Conservation (phyloP, 176 grass and related monocot species). For the Aegilops longissima region DNA sequence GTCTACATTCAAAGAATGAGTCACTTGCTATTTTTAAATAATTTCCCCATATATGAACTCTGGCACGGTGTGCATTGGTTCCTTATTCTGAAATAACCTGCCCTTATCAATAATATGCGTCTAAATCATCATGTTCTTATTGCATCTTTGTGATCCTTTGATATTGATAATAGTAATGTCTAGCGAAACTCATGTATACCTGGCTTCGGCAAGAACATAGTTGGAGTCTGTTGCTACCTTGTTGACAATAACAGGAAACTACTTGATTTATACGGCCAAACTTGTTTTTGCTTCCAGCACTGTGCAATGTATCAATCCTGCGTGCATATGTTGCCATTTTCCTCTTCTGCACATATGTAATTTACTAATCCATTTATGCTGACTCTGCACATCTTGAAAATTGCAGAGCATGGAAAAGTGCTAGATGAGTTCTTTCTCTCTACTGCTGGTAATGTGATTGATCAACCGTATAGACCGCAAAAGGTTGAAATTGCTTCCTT, state of each 20-base stretch:
- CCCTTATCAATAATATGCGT: background rate
- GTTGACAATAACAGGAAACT: background rate
- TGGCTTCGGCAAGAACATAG: background rate
- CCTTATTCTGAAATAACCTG: background rate
- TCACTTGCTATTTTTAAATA: background rate
- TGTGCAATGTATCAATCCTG: background rate
- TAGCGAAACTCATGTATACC: background rate
- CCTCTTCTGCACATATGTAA: background rate
- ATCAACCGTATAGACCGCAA: background rate
- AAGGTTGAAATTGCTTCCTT: background rate
- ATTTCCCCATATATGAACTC: background rate
- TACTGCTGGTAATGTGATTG: slow-evolving; percentile 72
- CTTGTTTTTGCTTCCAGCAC: slow-evolving; percentile 5
- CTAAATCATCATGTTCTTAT: background rate
- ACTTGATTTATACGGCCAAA: background rate
- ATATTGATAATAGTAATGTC: background rate
- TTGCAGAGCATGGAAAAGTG: slow-evolving; percentile 86
- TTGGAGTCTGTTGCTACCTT: background rate
- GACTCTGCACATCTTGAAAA: slow-evolving; percentile 16
- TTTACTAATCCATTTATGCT: slow-evolving; percentile 19
- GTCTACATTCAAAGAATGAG: slow-evolving; percentile 4
- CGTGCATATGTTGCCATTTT: background rate
- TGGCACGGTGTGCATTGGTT: background rate
- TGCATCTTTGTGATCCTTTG: background rate
- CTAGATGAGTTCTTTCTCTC: slow-evolving; percentile 95